These are phyloP conservation scores for Xerocomellus dryophilus DNA, from an alignment of 768 basidiomycete species.

Conservation along the genomic window DNA sequence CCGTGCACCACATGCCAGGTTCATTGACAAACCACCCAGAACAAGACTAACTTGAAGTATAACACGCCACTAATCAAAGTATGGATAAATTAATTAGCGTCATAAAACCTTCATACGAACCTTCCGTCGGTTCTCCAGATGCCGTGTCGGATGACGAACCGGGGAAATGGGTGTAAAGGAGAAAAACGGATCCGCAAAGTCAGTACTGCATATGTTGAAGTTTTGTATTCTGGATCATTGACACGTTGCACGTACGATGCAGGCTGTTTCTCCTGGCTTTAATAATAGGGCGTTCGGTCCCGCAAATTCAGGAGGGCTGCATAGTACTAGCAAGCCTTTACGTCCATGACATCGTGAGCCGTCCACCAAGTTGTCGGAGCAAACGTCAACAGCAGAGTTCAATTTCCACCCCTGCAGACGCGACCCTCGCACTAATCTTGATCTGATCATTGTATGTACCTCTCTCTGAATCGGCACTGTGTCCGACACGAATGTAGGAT, in stretches of 20 bases:
- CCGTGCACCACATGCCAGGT: not conserved
- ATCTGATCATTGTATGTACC: not conserved
- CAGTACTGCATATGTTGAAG: too few relatives aligned
- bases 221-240: not conserved
- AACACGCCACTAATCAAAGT: not conserved
- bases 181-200: not conserved
- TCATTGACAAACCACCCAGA: not conserved
- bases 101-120: not conserved
- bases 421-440: not conserved
- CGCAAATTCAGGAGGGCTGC: not conserved
- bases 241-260: not conserved
- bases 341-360: not conserved
- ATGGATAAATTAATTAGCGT: not conserved
- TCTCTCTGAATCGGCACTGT: not conserved
- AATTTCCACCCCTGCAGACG: not conserved
- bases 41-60: not conserved
- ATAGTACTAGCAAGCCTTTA: not conserved
- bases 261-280: too few relatives aligned
- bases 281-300: not conserved
- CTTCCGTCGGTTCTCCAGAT: not conserved
- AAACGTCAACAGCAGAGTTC: not conserved
- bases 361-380: not conserved
- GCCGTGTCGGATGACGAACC: not conserved
- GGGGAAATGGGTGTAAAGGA: not conserved
- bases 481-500: not conserved